phyloP scores from a whole-genome alignment of 495 filamentous ascomycete genomes.

The Annulohypoxylon nitens region DNA sequence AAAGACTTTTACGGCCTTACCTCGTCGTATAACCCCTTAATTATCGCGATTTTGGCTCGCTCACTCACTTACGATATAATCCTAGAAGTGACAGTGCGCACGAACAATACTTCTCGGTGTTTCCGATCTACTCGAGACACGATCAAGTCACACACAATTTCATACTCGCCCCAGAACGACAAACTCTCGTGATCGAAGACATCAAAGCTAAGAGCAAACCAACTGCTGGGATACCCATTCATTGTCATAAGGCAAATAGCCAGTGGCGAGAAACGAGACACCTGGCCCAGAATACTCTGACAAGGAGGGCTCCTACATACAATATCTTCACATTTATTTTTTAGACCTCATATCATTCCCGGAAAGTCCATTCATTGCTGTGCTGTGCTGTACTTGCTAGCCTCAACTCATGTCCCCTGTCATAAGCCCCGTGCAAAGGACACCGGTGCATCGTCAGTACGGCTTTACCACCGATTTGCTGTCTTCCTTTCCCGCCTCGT shows the following conservation, averaged over 20 bases:
- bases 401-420: constrained; percentile 30
- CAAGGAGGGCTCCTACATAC: neutral
- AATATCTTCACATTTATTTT: neutral
- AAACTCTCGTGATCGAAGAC: neutral
- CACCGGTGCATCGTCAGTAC: constrained; percentile 14
- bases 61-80: neutral
- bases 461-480: constrained; percentile 15
- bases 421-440: constrained; percentile 33
- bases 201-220: neutral
- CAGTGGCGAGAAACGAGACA: neutral
- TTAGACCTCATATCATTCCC: neutral
- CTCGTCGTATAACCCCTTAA: neutral
- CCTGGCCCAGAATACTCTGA: neutral
- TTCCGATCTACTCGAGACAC: constrained; percentile 9
- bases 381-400: constrained; percentile 11
- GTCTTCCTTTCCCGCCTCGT: constrained; percentile 1
- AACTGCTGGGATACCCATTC: constrained; percentile 9
- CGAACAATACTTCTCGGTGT: neutral
- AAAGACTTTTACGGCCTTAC: neutral
- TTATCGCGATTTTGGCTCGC: neutral
- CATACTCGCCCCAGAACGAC: constrained; percentile 6
- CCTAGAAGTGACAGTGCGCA: neutral
- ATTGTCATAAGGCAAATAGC: constrained; percentile 8
- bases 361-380: constrained; percentile 24
- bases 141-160: neutral